These are phyloP conservation scores for Hypoxylon fuscum DNA, from an alignment of 495 filamentous ascomycete genomes.

Conservation along the genomic window DNA sequence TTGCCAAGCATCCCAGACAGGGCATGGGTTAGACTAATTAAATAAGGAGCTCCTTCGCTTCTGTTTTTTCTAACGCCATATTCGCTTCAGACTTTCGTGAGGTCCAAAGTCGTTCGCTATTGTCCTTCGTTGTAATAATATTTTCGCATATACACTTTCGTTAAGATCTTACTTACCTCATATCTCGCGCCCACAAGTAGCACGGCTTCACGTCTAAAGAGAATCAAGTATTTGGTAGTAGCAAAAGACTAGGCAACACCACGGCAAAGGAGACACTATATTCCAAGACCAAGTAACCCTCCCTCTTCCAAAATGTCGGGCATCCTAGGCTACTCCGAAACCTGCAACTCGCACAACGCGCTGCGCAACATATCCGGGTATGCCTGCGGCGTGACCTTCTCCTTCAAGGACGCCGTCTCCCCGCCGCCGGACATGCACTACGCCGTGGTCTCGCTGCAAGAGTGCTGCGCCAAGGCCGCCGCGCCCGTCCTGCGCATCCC, in stretches of 20 bases:
- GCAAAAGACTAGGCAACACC: too few species aligned
- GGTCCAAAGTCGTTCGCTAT: not conserved
- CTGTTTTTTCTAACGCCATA: not conserved
- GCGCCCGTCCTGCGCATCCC: constrained; percentile 36
- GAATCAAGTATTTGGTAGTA: not conserved
- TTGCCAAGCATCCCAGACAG: constrained; percentile 6
- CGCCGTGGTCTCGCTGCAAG: constrained; percentile 33
- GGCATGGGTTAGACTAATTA: not conserved
- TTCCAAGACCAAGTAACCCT: too few species aligned
- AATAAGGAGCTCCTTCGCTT: not conserved
- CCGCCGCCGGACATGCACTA: constrained; percentile 44
- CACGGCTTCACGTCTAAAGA: not conserved
- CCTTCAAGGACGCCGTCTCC: constrained; percentile 18
- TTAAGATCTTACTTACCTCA: not conserved
- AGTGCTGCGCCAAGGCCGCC: constrained; percentile 32
- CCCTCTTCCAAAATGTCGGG: constrained; percentile 19
- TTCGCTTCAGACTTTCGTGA: not conserved
- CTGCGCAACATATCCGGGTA: constrained; percentile 35
- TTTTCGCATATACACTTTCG: not conserved
- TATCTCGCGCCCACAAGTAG: not conserved
- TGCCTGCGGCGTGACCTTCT: constrained; percentile 38
- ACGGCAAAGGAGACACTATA: too few species aligned
- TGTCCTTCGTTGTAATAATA: not conserved
- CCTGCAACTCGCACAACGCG: constrained; percentile 41
- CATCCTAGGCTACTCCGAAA: constrained; percentile 25